Evolutionary conservation across 1,139 yeast genomes (phyloP), one percentile per base, ranked within the genome.

Genomic region (Yarrowia galli): DNA sequence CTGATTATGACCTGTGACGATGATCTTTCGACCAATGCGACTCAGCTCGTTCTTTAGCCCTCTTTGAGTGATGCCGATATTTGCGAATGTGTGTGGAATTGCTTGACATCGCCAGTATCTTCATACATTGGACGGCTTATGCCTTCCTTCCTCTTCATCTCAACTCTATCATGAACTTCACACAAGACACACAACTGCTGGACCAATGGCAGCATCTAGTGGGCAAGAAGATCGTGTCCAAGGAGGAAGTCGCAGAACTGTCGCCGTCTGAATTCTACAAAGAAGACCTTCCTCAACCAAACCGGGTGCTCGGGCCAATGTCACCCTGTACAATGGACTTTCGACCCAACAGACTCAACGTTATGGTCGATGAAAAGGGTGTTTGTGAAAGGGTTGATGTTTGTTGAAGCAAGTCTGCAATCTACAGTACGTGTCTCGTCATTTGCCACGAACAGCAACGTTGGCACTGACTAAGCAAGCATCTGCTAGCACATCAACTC

Each of bases 301-400:
- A 25, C 35, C 42, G 69, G 15, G 69, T 68, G n/a, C 42, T 68
- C 9, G 40, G 64, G 12, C 69, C 69, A 18, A 48, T 38, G 36
- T 40, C 53, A 3, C 48, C 61, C 7, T 67, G 60, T 13, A 68
- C 69, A 13, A 61, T 68, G 68, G 69, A 68, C 20, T 67, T 23
- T n/a, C 28, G 67, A 15, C 58, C 67, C 2, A 51, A 63, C 48
- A 25, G 69, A 51, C 54, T 68, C 48, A 67, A 67, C n/a, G 67
- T 67, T n/a, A 28, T 51, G 22, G 68, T 68, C 13, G 68, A 67
- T 16, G 67, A 42, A 0, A 18, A 25, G 10, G 63, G 63, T 15
- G 49, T 40, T n/a, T 56, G 63, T n/a, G 28, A 42, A 23, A n/a
- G 63, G n/a, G 38, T 56, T 2, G 38, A 40, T 18, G 38, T 56